phyloP scores from a whole-genome alignment of 306 rosid species.

The Chamaecrista fasciculata region DNA sequence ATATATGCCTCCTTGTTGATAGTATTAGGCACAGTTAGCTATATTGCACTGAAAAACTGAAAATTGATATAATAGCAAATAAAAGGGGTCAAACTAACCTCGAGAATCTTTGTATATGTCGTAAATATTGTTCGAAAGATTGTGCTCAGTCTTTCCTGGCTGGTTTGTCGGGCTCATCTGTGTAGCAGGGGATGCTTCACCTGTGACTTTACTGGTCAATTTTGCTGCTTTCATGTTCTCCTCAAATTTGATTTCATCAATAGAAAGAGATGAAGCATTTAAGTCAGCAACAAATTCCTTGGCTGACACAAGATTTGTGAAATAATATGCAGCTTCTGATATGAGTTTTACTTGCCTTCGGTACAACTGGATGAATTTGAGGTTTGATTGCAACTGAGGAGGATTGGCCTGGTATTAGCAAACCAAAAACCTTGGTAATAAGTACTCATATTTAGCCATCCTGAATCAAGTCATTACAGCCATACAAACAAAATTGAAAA shows the following conservation, averaged over 20 bases:
- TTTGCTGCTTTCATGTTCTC: conserved; percentile 61
- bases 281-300: conserved; percentile 57
- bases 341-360: conserved; percentile 67
- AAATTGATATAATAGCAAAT: not conserved
- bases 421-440: conserved; percentile 12
- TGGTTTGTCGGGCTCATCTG: conserved; percentile 27
- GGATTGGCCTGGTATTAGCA: conserved; percentile 58
- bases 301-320: conserved; percentile 59
- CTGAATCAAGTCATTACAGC: not conserved
- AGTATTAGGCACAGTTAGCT: no score
- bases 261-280: conserved; percentile 51
- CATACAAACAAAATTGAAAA: not conserved
- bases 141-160: conserved; percentile 29
- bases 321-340: conserved; percentile 53
- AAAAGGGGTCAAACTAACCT: conserved; percentile 37
- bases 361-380: conserved; percentile 55
- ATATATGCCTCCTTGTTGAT: no score
- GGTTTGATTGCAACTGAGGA: conserved; percentile 72
- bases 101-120: conserved; percentile 22
- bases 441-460: conserved; percentile 2
- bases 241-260: conserved; percentile 56
- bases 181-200: conserved; percentile 22
- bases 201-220: conserved; percentile 23
- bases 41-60: not conserved
- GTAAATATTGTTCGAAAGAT: conserved; percentile 16